These are phyloP conservation scores for Podaxis sp. DNA, from an alignment of 768 basidiomycete species.

Conservation along the genomic window DNA sequence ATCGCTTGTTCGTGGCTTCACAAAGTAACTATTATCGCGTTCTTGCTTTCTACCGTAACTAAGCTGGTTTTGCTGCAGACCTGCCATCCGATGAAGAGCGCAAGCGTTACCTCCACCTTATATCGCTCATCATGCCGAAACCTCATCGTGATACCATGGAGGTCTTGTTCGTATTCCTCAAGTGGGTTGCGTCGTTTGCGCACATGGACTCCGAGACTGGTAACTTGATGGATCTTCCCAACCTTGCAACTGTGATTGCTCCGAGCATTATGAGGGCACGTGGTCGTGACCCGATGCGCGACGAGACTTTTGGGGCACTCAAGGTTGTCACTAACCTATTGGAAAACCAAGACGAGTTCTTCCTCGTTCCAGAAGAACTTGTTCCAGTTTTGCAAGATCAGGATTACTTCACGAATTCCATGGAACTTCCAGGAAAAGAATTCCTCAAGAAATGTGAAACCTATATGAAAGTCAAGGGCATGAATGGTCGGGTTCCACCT, in stretches of 20 bases:
- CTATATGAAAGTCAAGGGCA: slow-evolving; percentile 72
- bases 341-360: slow-evolving; percentile 94
- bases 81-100: slow-evolving; percentile 74
- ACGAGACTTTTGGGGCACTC: slow-evolving; percentile 91
- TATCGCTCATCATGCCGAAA: slow-evolving; percentile 85
- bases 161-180: slow-evolving; percentile 95
- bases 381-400: slow-evolving; percentile 82
- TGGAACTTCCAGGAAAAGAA: slow-evolving; percentile 92
- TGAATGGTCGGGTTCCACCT: slow-evolving; percentile 48
- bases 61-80: slow-evolving; percentile 36
- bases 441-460: slow-evolving; percentile 93
- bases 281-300: slow-evolving; percentile 79
- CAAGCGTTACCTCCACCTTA: slow-evolving; percentile 77
- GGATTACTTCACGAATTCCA: slow-evolving; percentile 82
- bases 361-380: slow-evolving; percentile 91
- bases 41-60: neutral
- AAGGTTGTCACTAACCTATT: slow-evolving; percentile 81
- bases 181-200: slow-evolving; percentile 99
- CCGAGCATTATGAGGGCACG: slow-evolving; percentile 96
- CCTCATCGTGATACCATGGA: slow-evolving; percentile 97
- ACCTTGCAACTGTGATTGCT: slow-evolving; percentile 94
- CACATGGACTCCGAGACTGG: slow-evolving; percentile 97
- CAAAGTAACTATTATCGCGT: slow-evolving; percentile 57
- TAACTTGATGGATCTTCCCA: slow-evolving; percentile 96
- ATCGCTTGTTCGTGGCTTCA: slow-evolving; percentile 81